Percentiles rank a stretch among this genome's conserved stretches.
Evolutionary conservation across 108 stramenopile genomes (phyloP).

Genomic region (Nitzschia putrida): DNA sequence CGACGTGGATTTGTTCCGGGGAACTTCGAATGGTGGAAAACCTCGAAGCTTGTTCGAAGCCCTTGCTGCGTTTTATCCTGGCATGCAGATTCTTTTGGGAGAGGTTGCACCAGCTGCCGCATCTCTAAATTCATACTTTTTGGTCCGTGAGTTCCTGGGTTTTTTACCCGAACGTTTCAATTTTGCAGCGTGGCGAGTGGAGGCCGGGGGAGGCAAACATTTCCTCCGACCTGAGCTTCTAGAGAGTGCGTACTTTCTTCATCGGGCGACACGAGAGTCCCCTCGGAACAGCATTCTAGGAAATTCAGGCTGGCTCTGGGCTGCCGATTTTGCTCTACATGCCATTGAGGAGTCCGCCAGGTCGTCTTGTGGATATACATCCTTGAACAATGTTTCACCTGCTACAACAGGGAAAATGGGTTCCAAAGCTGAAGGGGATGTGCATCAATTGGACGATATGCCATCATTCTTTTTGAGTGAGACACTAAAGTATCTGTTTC

Average conservation of each 20-base stretch:
- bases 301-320: slow-evolving; percentile 74
- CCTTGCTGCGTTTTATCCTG: slow-evolving; percentile 95
- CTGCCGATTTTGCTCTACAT: slow-evolving; percentile 69
- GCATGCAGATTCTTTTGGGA: slow-evolving; percentile 88
- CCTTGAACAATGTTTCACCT: slow-evolving; percentile 49
- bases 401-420: slow-evolving; percentile 49
- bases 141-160: slow-evolving; percentile 73
- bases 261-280: slow-evolving; percentile 64
- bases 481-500: slow-evolving; percentile 95
- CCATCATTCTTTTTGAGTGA: slow-evolving; percentile 95
- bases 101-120: slow-evolving; percentile 74
- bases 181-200: slow-evolving; percentile 64
- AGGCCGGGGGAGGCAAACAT: slow-evolving; percentile 56
- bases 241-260: slow-evolving; percentile 86
- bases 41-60: slow-evolving; percentile 72
- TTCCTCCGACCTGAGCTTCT: slow-evolving; percentile 91
- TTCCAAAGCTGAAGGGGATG: slow-evolving; percentile 9
- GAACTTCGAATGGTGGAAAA: slow-evolving; percentile 23
- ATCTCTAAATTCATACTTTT: slow-evolving; percentile 79
- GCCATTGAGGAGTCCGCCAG: slow-evolving; percentile 33
- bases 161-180: slow-evolving; percentile 90
- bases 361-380: slow-evolving; percentile 67
- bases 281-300: slow-evolving; percentile 21
- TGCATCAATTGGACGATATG: slow-evolving; percentile 85
- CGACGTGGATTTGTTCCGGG: slow-evolving; percentile 82